Conservation (phyloP, 2,329 filamentous ascomycete species). For the Helotiales sp. region DNA sequence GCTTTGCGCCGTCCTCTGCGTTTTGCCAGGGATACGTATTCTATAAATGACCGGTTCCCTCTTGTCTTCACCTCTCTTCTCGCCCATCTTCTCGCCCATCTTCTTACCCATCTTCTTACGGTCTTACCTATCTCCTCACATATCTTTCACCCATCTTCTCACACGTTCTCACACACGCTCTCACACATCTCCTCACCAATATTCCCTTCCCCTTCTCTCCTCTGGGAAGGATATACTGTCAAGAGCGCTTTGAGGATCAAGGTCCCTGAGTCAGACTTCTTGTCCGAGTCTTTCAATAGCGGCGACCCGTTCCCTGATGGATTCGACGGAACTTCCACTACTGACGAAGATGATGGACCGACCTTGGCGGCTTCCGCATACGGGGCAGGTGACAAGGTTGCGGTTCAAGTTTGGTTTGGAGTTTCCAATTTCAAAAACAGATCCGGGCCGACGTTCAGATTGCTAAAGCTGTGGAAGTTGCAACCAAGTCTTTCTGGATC, state of each 20-base stretch:
- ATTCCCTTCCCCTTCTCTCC: background rate
- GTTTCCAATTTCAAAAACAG: slow-evolving; percentile 5
- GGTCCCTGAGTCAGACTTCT: slow-evolving; percentile 5
- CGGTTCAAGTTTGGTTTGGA: slow-evolving; percentile 6
- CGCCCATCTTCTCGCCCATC: background rate
- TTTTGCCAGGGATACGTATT: slow-evolving; percentile 11
- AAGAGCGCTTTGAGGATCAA: background rate
- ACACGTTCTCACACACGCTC: no score
- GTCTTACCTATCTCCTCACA: no score
- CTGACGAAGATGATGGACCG: background rate
- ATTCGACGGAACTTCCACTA: background rate
- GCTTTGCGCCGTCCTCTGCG: slow-evolving; percentile 12
- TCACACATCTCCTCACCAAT: slow-evolving; percentile 1
- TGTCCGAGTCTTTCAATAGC: slow-evolving; percentile 4
- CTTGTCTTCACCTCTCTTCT: slow-evolving; percentile 3
- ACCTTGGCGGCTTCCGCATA: background rate
- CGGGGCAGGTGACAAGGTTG: background rate
- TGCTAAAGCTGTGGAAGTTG: slow-evolving; percentile 4
- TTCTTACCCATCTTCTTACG: no score
- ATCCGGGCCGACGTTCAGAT: slow-evolving; percentile 4
- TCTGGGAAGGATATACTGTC: background rate
- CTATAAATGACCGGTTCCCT: slow-evolving; percentile 9
- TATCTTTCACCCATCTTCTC: no score
- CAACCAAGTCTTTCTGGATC: slow-evolving; percentile 6
- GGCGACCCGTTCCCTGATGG: slow-evolving; percentile 5